phyloP scores from a whole-genome alignment of 1,284 basidiomycete genomes.

The Hortiboletus rubellus region DNA sequence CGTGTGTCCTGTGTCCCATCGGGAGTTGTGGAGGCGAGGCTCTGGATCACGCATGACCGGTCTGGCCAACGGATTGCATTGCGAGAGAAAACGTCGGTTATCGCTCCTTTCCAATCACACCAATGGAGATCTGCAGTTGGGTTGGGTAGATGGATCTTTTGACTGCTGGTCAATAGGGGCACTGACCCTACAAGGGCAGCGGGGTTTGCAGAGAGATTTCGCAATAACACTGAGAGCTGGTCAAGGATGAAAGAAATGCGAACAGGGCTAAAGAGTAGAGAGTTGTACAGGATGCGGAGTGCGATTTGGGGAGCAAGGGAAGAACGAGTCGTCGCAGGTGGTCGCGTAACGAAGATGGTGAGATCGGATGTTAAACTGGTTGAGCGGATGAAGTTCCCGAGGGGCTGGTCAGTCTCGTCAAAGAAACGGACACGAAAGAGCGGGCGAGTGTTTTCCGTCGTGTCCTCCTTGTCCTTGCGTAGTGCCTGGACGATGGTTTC shows the following conservation, averaged over 20 bases:
- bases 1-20: constrained; percentile 53
- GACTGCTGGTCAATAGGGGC: constrained; percentile 75
- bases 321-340: constrained; percentile 66
- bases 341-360: constrained; percentile 76
- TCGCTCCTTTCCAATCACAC: constrained; percentile 96
- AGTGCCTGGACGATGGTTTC: constrained; percentile 78
- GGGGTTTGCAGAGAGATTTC: constrained; percentile 68
- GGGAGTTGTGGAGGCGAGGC: constrained; percentile 48
- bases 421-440: constrained; percentile 97
- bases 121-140: constrained; percentile 91
- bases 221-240: constrained; percentile 82
- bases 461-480: constrained; percentile 61
- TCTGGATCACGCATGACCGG: constrained; percentile 82
- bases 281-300: constrained; percentile 91
- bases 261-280: constrained; percentile 83
- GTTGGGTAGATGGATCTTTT: constrained; percentile 76
- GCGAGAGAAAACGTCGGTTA: constrained; percentile 88
- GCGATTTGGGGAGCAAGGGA: constrained; percentile 79
- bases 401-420: constrained; percentile 80
- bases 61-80: constrained; percentile 81
- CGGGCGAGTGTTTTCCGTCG: constrained; percentile 54
- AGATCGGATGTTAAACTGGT: constrained; percentile 90
- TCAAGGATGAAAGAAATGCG: constrained; percentile 83
- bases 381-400: constrained; percentile 74
- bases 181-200: constrained; percentile 70